Conservation (phyloP, 352 stramenopile genomes). For the Pythium sp. region DNA sequence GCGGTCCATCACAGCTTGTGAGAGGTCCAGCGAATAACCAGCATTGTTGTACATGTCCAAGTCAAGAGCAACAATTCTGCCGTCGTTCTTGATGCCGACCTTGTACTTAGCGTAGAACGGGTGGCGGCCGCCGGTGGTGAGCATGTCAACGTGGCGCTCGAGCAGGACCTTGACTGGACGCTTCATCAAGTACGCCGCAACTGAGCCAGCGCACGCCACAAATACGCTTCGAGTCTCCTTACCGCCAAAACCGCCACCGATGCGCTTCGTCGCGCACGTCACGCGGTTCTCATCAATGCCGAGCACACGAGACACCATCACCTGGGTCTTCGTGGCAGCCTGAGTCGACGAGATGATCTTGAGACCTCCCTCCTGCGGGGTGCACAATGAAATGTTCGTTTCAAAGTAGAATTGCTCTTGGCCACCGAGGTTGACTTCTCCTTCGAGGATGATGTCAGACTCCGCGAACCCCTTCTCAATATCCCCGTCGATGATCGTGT, state of each 20-base stretch:
- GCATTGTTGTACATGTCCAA: constrained; percentile 95
- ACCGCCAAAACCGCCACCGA: constrained; percentile 96
- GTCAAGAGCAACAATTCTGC: constrained; percentile 88
- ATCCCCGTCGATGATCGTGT: constrained; percentile 86
- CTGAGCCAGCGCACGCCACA: constrained; percentile 86
- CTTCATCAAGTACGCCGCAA: constrained; percentile 88
- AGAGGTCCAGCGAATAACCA: constrained; percentile 94
- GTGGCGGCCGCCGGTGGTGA: constrained; percentile 90
- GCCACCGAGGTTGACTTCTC: constrained; percentile 87
- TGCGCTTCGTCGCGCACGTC: constrained; percentile 91
- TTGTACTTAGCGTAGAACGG: constrained; percentile 94
- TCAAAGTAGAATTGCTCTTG: constrained; percentile 98
- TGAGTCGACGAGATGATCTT: constrained; percentile 95
- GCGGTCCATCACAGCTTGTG: constrained; percentile 91
- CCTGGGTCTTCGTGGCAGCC: constrained; percentile 92
- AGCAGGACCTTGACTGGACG: constrained; percentile 90
- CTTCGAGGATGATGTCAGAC: constrained; percentile 77
- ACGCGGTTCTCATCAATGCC: constrained; percentile 90
- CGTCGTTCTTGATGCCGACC: constrained; percentile 78
- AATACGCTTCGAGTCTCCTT: constrained; percentile 95
- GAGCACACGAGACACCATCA: constrained; percentile 86
- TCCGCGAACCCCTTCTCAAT: constrained; percentile 64
- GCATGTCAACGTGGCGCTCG: constrained; percentile 95
- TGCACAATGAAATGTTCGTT: constrained; percentile 83
- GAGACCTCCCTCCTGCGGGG: constrained; percentile 86